Conservation (phyloP, 305 asterid genomes). For the Plantago coronopus region DNA sequence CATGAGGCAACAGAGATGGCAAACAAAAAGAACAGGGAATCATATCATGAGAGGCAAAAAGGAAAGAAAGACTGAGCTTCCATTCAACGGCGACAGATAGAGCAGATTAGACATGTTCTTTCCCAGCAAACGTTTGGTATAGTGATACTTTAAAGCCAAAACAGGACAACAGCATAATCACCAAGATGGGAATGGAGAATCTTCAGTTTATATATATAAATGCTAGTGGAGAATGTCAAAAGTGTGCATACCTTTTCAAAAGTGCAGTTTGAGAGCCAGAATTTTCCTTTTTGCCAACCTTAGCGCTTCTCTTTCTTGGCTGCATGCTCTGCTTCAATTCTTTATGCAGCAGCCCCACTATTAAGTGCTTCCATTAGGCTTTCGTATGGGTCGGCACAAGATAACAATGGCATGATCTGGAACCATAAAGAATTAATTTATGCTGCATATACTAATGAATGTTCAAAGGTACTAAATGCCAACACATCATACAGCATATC, state of each 20-base stretch:
- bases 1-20: conserved; percentile 19
- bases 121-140: not conserved
- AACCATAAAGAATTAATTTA: not conserved
- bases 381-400: conserved; percentile 5
- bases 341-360: conserved; percentile 15
- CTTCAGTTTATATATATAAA: conserved; percentile 1
- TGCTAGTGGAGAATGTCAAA: not conserved
- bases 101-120: conserved; percentile 8
- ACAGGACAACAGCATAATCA: conserved; percentile 6
- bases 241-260: conserved; percentile 5
- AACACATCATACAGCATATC: not conserved
- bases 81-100: not conserved
- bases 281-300: conserved; percentile 4
- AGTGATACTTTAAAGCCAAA: not conserved
- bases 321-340: conserved; percentile 4
- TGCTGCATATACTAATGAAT: not conserved
- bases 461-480: not conserved
- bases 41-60: conserved; percentile 19
- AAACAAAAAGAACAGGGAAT: conserved; percentile 25
- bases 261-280: conserved; percentile 3
- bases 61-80: conserved; percentile 17
- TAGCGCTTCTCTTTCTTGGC: not conserved
- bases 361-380: conserved; percentile 7
- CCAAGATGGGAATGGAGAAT: conserved; percentile 5
- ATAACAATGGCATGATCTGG: conserved; percentile 7